These are phyloP conservation scores for Grosmannia serpens DNA, from an alignment of 2,329 filamentous ascomycete species.

Conservation along the genomic window DNA sequence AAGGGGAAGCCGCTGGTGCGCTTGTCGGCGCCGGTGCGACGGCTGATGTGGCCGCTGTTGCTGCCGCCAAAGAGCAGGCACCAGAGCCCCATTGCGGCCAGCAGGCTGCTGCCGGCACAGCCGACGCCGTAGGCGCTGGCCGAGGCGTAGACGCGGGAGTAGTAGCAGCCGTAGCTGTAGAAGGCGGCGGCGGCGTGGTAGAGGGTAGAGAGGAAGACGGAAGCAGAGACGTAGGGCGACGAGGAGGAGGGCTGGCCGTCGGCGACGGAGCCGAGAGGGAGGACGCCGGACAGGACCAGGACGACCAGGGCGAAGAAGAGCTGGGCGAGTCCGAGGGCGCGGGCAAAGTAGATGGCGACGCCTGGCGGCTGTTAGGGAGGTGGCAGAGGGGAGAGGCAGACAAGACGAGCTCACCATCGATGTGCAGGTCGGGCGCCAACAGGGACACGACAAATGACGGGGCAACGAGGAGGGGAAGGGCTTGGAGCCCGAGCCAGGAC, in stretches of 20 bases:
- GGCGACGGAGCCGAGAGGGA: slow-evolving; percentile 47
- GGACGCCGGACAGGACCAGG: slow-evolving; percentile 58
- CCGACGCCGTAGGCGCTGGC: slow-evolving; percentile 50
- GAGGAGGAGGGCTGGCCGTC: slow-evolving; percentile 32
- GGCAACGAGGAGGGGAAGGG: slow-evolving; percentile 33
- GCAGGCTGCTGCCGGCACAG: slow-evolving; percentile 38
- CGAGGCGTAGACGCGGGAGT: slow-evolving; percentile 40
- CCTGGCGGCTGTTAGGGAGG: slow-evolving; percentile 22
- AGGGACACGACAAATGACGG: slow-evolving; percentile 35
- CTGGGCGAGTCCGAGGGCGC: slow-evolving; percentile 56
- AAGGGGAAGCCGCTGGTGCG: slow-evolving; percentile 29
- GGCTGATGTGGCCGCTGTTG: slow-evolving; percentile 21
- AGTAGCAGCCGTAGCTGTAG: slow-evolving; percentile 58
- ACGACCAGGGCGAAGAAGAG: slow-evolving; percentile 51
- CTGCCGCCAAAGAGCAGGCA: slow-evolving; percentile 32
- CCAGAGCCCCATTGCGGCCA: slow-evolving; percentile 56
- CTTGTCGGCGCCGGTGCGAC: slow-evolving; percentile 28
- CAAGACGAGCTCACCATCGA: slow-evolving; percentile 3
- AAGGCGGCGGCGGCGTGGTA: slow-evolving; percentile 54
- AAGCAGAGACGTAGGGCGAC: slow-evolving; percentile 54
- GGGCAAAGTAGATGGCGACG: slow-evolving; percentile 63
- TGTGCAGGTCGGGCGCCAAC: slow-evolving; percentile 22
- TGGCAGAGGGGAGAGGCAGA: not conserved
- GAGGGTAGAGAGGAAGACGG: slow-evolving; percentile 50
- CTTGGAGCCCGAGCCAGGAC: slow-evolving; percentile 38